Conservation (phyloP, 192 early-diverging fungal species). For the Oehlia diaphana region DNA sequence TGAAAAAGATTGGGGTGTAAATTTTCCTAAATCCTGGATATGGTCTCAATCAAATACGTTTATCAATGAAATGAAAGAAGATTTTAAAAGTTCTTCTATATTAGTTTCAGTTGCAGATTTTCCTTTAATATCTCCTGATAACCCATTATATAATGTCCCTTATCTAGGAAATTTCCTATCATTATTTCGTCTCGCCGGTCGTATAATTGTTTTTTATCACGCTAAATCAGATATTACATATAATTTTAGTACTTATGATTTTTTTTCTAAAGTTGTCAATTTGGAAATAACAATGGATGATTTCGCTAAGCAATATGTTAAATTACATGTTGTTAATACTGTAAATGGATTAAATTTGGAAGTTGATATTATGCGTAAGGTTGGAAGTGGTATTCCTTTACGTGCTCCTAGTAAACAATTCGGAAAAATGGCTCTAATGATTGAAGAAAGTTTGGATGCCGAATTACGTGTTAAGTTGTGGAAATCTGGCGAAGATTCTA, state of each 20-base stretch:
- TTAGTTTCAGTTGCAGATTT: slow-evolving; percentile 26
- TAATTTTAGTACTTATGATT: slow-evolving; percentile 42
- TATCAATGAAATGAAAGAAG: slow-evolving; percentile 1
- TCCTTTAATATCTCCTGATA: slow-evolving; percentile 22
- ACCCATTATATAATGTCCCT: neutral
- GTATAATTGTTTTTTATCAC: slow-evolving; percentile 38
- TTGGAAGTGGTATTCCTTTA: slow-evolving; percentile 42
- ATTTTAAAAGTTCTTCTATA: slow-evolving; percentile 34
- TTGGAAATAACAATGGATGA: slow-evolving; percentile 32
- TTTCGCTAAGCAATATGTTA: slow-evolving; percentile 26
- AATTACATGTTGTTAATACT: slow-evolving; percentile 23
- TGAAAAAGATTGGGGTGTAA: slow-evolving; percentile 54
- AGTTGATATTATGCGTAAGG: slow-evolving; percentile 34
- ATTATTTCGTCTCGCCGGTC: slow-evolving; percentile 29
- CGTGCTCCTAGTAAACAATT: slow-evolving; percentile 37
- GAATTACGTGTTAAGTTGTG: slow-evolving; percentile 31
- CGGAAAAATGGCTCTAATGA: slow-evolving; percentile 34
- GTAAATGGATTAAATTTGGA: slow-evolving; percentile 19
- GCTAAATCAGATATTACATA: slow-evolving; percentile 39
- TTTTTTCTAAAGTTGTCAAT: slow-evolving; percentile 10
- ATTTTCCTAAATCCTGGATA: slow-evolving; percentile 55
- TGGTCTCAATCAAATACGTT: slow-evolving; percentile 51
- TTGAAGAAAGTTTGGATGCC: slow-evolving; percentile 37
- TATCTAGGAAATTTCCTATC: neutral
- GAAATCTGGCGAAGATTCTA: slow-evolving; percentile 16